Evolutionary conservation across 2,329 filamentous ascomycete species (phyloP), one percentile per base, ranked within the genome.

Genomic region (Beauveria scarabaeidicola): DNA sequence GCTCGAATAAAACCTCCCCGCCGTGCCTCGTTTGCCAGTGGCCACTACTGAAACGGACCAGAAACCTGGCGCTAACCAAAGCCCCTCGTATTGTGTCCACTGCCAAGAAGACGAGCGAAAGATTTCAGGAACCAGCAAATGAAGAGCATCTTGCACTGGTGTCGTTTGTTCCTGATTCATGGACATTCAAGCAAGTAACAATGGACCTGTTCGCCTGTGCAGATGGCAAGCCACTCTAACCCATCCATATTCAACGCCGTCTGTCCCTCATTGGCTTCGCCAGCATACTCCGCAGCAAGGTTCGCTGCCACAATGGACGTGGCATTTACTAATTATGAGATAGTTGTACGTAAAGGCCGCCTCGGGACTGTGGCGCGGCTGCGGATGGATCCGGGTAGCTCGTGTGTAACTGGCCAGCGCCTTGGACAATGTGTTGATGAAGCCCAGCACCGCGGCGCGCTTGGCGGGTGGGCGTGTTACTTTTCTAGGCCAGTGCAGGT

Each of bases 391-490:
- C 90, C 78, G 89, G 81, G 66, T 88, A 88, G 59, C 77, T 80
- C 0, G 85, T 84, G 85, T 84, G 67, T 87, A 91, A 64, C 92
- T 91, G 52, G 80, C 84, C 46, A 82, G 83, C 17, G 57, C 29
- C 69, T 92, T 70, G 9, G 63, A 65, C 13, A 68, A 61, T 41
- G 86, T 85, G 68, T 93, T 93, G 72, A 92, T 90, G 62, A 87
- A 85, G 1, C 88, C 89, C 5, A 93, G 70, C 0, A 87, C 88
- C 0, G 87, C 77, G 1, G 78, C 78, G 61, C 88, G 81, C 74
- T 92, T 92, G 2, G 88, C 85, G 0, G 88, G 87, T 3, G 90
- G 89, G 78, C 1, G 85, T 87, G 68, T 88, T 90, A 51, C 81
- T 84, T 63, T 92, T 90, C 89, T 89, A 94, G 2, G 85, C 81